Evolutionary conservation across 306 rosid genomes (phyloP), one percentile per base, ranked within the genome.

Genomic region (Begonia peltatifolia): DNA sequence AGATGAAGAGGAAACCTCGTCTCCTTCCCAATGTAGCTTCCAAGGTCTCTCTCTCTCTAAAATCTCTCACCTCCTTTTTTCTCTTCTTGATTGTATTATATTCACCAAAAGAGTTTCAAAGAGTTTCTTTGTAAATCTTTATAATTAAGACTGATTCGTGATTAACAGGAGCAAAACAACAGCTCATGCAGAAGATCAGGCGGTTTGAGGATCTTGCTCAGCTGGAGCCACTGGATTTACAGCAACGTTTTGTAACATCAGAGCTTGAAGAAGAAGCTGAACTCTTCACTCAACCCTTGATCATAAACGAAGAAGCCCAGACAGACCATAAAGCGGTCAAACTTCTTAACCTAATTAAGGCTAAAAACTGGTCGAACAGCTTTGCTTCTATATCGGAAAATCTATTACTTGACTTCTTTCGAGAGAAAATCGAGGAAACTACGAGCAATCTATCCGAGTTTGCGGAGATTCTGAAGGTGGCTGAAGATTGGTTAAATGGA

Each of bases 401-500:
- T 20, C 46, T 90, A 16, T 14, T 79, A 14, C 65, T 75, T 10
- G 95, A 86, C 68, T 83, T 70, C 74, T 65, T 81, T 60, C 61
- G 58, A 18, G 81, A 84, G 12, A 50, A 54, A 35, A 54, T 60
- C 1, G 69, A 38, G n/a, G 75, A 74, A 50, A 22, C 12, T 1
- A 53, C 15, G 11, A 42, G 68, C 15, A 35, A 22, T 3, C 46
- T 58, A 15, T 46, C 57, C 38, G 55, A 30, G 12, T 6, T n/a
- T 61, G 30, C 23, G 2, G 50, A 60, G 11, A 47, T 55, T 20
- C 30, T 66, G 71, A 65, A 78, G 52, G 60, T 53, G 38, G 75
- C 74, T 0, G 76, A 67, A 58, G 81, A 80, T 60, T 86, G 94
- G 92, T 23, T 79, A 11, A 6, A 12, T 6, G 94, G 84, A 38